Evolutionary conservation across 768 basidiomycete species (phyloP).

Genomic region (Tylopilus intermedius): DNA sequence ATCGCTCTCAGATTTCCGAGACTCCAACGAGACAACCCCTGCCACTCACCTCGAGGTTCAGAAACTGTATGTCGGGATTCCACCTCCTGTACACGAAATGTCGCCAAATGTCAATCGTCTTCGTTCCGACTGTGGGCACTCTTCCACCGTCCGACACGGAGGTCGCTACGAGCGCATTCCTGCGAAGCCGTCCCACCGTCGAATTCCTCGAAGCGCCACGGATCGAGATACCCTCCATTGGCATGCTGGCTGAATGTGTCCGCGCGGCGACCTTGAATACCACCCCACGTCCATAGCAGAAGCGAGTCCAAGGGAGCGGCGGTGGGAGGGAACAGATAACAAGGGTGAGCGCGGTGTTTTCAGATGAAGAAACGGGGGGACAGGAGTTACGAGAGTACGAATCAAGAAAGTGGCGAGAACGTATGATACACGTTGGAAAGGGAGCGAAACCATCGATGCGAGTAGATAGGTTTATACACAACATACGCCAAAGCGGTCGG

Average conservation of each 20-base stretch:
- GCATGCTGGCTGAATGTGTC: slow-evolving; percentile 29
- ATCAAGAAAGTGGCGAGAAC: slow-evolving; percentile 1
- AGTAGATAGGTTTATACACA: slow-evolving; percentile 16
- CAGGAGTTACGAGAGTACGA: slow-evolving; percentile 10
- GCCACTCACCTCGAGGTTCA: slow-evolving; percentile 75
- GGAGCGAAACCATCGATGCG: slow-evolving; percentile 8
- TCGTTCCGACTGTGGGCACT: slow-evolving; percentile 26
- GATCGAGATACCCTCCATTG: slow-evolving; percentile 55
- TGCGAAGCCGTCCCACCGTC: slow-evolving; percentile 51
- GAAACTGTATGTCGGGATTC: slow-evolving; percentile 61
- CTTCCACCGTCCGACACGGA: slow-evolving; percentile 10
- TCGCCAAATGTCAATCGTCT: slow-evolving; percentile 64
- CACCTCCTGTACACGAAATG: slow-evolving; percentile 71
- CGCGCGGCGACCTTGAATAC: slow-evolving; percentile 39
- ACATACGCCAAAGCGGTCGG: slow-evolving; percentile 11
- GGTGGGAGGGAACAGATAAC: slow-evolving; percentile 29
- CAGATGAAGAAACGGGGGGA: slow-evolving; percentile 2
- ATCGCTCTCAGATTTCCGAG: neutral
- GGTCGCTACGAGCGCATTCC: slow-evolving; percentile 47
- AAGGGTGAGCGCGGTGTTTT: slow-evolving; percentile 36
- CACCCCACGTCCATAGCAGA: slow-evolving; percentile 17
- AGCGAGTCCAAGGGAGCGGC: slow-evolving; percentile 19
- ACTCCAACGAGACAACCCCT: neutral
- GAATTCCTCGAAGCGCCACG: slow-evolving; percentile 52
- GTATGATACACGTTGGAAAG: slow-evolving; percentile 6